Base-by-base conservation (phyloP, 2,329 filamentous ascomycete genomes). In the Cordyceps cateniannulata region DNA sequence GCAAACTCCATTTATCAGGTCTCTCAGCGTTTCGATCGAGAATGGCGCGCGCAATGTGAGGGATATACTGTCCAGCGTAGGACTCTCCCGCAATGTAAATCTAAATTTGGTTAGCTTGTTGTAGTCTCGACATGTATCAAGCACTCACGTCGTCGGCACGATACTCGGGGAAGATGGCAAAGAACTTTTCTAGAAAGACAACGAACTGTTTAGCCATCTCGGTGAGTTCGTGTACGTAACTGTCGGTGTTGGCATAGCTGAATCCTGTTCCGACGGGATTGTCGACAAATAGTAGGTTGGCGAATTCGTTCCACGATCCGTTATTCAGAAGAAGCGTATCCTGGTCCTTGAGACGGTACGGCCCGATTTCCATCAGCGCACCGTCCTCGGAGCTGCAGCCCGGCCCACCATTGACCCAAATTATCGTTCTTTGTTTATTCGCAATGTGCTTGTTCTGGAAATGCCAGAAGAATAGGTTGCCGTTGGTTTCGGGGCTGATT, bases 401-500 rank as follows among this genome's bases (percentile, higher is more conserved):
- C 1, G 95, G 95, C 0, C 95, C 96, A 59, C 95, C 96, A 71
- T 99, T 99, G 62, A 99, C 78, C 95, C 96, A 99, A 69, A 99
- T 87, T 12, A 99, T 89, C 3, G 93, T 96, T 62, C 95, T 85
- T 73, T 95, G 90, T 68, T 84, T 85, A 72, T 98, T 90, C 61
- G 92, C 93, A 66, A 99, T 96, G 73, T 99, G 95, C 67, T 90
- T 85, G 72, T 98, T 98, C 72, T 96, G 86, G 72, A 90, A 97
- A 70, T 97, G 91, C 95, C 95, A 99, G 80, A 99, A 99, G 81
- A 98, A 99, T 20, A 99, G 77, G 74, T 98, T 96, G 67, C 91
- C 93, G 72, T 98, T 91, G 72, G 89, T 84, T 66, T 91, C 87
- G 22, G 89, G 84, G 38, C 87, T 89, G 69, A 99, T 83, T 76